Evolutionary conservation across 1,139 yeast genomes (phyloP).

Genomic region (Pichia sp.): DNA sequence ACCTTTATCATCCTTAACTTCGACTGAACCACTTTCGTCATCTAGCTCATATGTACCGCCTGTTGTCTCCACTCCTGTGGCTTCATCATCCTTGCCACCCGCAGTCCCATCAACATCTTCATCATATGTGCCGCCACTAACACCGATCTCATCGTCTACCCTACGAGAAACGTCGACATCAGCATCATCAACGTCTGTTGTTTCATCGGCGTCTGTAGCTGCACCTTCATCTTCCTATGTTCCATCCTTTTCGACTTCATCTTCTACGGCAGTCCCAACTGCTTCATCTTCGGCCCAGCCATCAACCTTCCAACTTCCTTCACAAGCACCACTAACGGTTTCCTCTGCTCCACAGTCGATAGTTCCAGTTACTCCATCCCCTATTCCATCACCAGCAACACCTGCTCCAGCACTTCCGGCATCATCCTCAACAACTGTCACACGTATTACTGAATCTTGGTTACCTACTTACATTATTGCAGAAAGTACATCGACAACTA

Average conservation of each 20-base stretch:
- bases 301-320: not conserved
- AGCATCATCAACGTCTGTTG: not conserved
- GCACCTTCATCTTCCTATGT: not conserved
- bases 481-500: slow-evolving; percentile 28
- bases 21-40: not conserved
- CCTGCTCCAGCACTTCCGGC: slow-evolving; percentile 6
- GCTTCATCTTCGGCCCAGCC: not conserved
- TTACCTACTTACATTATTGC: slow-evolving; percentile 47
- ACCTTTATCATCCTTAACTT: not conserved
- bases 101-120: too few relatives aligned
- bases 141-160: not conserved
- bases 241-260: not conserved
- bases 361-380: not conserved
- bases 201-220: not conserved
- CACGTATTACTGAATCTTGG: slow-evolving; percentile 34
- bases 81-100: not conserved
- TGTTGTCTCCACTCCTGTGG: not conserved
- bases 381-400: slow-evolving; percentile 7
- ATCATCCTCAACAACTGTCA: slow-evolving; percentile 8
- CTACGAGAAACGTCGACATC: not conserved
- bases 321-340: not conserved
- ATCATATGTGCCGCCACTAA: not conserved
- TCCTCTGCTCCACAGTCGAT: not conserved
- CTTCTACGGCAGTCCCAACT: not conserved
- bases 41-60: not conserved